A percentile compares a stretch with the other conserved stretches of the same genome.
phyloP scores from a whole-genome alignment of 2,329 filamentous ascomycete genomes.

The Ophiocordyceps robertsii region DNA sequence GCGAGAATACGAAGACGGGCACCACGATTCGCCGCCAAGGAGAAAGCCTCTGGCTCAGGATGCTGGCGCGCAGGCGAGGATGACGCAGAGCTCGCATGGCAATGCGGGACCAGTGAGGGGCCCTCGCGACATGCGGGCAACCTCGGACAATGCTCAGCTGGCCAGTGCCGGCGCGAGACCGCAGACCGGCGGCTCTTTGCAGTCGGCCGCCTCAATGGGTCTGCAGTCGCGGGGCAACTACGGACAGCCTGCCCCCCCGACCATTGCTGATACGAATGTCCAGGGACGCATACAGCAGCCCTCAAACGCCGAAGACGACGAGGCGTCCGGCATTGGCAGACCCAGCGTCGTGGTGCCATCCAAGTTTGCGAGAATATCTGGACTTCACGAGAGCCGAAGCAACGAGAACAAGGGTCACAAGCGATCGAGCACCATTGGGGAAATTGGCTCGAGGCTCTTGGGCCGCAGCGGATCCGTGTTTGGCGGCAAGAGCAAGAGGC shows the following conservation, averaged over 20 bases:
- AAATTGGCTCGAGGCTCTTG: constrained; percentile 72
- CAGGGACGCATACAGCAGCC: constrained; percentile 85
- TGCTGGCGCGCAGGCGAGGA: constrained; percentile 25
- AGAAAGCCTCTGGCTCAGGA: constrained; percentile 51
- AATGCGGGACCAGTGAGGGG: constrained; percentile 14
- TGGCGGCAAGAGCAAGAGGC: constrained; percentile 44
- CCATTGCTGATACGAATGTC: constrained; percentile 76
- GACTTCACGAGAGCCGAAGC: constrained; percentile 39
- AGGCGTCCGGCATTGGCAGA: constrained; percentile 49
- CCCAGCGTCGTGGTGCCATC: constrained; percentile 44
- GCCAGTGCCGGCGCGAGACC: constrained; percentile 43
- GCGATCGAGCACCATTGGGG: constrained; percentile 64
- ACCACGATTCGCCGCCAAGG: constrained; percentile 18
- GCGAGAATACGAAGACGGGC: constrained; percentile 29
- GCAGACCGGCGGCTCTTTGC: constrained; percentile 70
- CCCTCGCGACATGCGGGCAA: constrained; percentile 21
- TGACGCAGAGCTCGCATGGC: constrained; percentile 33
- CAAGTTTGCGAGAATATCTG: constrained; percentile 45
- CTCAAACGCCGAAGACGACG: constrained; percentile 47
- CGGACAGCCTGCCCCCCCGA: constrained; percentile 75
- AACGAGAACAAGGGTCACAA: constrained; percentile 44
- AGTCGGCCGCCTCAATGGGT: constrained; percentile 55
- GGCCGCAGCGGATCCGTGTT: constrained; percentile 74
- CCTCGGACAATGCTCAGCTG: constrained; percentile 28
- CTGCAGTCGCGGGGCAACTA: constrained; percentile 52